Evolutionary conservation across 1,139 yeast genomes (phyloP), one percentile per base, ranked within the genome.

Genomic region (Blastobotrys arbuscula): DNA sequence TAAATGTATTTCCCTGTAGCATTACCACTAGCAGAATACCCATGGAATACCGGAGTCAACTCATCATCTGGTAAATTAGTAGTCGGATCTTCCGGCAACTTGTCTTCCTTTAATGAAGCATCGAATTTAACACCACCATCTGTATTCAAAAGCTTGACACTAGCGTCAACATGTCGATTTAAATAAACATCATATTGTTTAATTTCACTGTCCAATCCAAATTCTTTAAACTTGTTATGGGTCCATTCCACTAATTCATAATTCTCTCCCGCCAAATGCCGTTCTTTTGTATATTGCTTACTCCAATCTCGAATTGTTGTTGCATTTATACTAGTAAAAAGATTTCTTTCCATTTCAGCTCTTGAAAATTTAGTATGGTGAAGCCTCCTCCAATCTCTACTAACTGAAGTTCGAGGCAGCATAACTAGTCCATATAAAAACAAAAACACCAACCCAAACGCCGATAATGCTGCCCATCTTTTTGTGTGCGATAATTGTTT

Each of bases 321-420:
- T 1, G 61, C 51, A 24, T 63, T 59, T 5, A 68, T 54, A 7
- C 62, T 52, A 6, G 57, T 53, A 42, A 67, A 54, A 34, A 68
- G 42, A 2, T 59, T 48, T 3, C 69, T 60, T 47, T 67, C 66
- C 21, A 66, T 47, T 35, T 68, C 71, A 3, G 62, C 48, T 12
- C 52, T 49, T 10, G 70, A 55, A 41, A 64, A 48, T 31, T 52
- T 54, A 23, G 51, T 46, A 39, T 57, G 55, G 65, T 88, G 88
- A 59, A 87, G 67, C 48, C 96, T 69, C 57, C 92, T 75, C 63
- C 86, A 80, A 65, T 90, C 97, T 54, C 97, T 73, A 47, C 85
- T 80, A 18, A 88, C 70, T 1, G 96, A 86, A 1, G 97, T 88
- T 51, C 97, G 69, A 1, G 97, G 97, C 26, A 89, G 71, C 62